Conservation (phyloP, 768 basidiomycete genomes). For the Panaeolus cyanescens region DNA sequence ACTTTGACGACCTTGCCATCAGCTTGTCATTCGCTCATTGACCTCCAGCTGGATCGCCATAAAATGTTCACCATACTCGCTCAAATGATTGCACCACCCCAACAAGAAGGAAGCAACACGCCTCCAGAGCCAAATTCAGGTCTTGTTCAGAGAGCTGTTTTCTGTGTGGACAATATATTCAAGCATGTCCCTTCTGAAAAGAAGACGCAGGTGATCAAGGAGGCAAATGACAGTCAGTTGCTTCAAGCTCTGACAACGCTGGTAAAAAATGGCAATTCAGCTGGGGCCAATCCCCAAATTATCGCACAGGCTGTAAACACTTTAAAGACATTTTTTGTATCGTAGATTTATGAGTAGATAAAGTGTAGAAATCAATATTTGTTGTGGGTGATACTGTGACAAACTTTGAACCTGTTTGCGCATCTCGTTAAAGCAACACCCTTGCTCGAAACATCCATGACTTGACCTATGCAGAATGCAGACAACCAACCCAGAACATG, state of each 20-base stretch:
- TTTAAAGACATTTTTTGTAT: background rate
- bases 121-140: slow-evolving; percentile 50
- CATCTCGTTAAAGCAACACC: background rate
- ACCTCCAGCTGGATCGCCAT: slow-evolving; percentile 65
- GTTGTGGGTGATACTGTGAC: too few relatives aligned
- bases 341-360: background rate
- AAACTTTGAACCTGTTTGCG: background rate
- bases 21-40: slow-evolving; percentile 62
- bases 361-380: too few relatives aligned
- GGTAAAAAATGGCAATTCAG: slow-evolving; percentile 7
- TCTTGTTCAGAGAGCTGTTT: slow-evolving; percentile 75
- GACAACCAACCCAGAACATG: slow-evolving; percentile 29
- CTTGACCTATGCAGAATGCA: background rate
- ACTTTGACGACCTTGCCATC: slow-evolving; percentile 65
- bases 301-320: background rate
- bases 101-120: slow-evolving; percentile 35
- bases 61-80: slow-evolving; percentile 67
- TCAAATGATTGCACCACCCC: slow-evolving; percentile 64
- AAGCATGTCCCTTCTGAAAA: slow-evolving; percentile 40
- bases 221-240: slow-evolving; percentile 56
- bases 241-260: slow-evolving; percentile 44
- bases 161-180: slow-evolving; percentile 71
- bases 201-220: slow-evolving; percentile 42
- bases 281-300: background rate
- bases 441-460: background rate